Percentiles rank a stretch among this genome's conserved stretches.
Conservation (phyloP, 306 rosid genomes). For the Dryas octopetala region DNA sequence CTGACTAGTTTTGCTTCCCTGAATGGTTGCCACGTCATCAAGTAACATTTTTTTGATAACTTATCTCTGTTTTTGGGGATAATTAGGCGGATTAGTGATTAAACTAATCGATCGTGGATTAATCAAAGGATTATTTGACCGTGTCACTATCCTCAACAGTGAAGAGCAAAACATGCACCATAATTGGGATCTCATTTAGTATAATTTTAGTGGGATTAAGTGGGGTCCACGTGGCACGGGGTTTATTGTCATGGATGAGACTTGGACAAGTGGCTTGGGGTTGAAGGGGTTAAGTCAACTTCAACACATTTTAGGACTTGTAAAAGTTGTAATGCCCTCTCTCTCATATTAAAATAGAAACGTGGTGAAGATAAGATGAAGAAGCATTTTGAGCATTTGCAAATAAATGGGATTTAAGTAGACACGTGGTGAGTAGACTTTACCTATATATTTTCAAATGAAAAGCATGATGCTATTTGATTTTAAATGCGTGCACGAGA, state of each 20-base stretch:
- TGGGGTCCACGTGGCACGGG: not conserved
- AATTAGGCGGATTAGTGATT: no score
- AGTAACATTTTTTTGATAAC: no score
- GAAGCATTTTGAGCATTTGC: not conserved
- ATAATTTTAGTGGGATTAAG: not conserved
- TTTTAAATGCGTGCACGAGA: not conserved
- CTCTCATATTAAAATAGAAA: not conserved
- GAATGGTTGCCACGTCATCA: slow-evolving; percentile 19
- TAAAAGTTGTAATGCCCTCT: no score
- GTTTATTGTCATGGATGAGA: not conserved
- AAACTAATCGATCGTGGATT: no score
- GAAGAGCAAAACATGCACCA: no score
- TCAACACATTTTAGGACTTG: not conserved
- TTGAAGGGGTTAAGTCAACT: not conserved
- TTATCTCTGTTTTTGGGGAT: no score
- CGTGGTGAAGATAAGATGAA: not conserved
- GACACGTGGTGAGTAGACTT: not conserved
- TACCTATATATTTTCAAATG: not conserved
- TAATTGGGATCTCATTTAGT: not conserved
- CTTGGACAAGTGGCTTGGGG: not conserved
- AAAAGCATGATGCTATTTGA: not conserved
- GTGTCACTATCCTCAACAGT: no score
- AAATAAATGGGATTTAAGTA: no score
- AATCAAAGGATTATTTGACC: no score
- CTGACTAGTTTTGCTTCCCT: not conserved